phyloP scores from a whole-genome alignment of 1,284 basidiomycete species.

The Cystobasidiaceae sp. region DNA sequence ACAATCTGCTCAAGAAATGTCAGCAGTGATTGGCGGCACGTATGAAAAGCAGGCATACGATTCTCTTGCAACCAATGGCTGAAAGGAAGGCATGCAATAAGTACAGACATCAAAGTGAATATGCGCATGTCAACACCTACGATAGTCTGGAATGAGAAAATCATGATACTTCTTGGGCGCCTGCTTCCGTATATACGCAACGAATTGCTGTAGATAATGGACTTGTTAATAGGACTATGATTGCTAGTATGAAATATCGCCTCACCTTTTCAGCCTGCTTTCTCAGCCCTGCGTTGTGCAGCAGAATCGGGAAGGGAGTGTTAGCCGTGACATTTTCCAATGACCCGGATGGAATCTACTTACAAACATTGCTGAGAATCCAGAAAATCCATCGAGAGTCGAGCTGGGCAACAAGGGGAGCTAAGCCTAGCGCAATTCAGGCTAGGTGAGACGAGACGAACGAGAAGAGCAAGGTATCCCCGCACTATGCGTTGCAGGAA shows the following conservation, averaged over 20 bases:
- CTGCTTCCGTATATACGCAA: conserved; percentile 34
- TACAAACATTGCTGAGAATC: conserved; percentile 30
- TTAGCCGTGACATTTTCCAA: neutral
- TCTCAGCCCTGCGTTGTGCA: conserved; percentile 11
- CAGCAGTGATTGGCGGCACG: neutral
- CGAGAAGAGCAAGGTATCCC: neutral
- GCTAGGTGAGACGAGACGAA: neutral
- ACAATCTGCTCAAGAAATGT: conserved; percentile 5
- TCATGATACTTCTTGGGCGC: conserved; percentile 40
- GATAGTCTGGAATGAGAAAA: conserved; percentile 38
- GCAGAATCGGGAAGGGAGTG: neutral
- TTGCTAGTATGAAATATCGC: neutral
- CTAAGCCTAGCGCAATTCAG: neutral
- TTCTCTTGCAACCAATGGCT: conserved; percentile 21
- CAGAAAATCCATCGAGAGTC: conserved; percentile 32
- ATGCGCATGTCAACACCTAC: neutral
- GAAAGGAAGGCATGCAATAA: neutral
- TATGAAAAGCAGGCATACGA: neutral
- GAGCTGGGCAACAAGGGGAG: neutral
- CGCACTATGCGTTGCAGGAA: neutral
- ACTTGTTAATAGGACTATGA: neutral
- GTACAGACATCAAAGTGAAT: neutral
- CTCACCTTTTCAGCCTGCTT: conserved; percentile 13
- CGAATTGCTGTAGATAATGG: too few relatives aligned
- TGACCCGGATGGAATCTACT: conserved; percentile 32